Conservation (phyloP, 2,329 filamentous ascomycete species). For the Epichloe sibirici region DNA sequence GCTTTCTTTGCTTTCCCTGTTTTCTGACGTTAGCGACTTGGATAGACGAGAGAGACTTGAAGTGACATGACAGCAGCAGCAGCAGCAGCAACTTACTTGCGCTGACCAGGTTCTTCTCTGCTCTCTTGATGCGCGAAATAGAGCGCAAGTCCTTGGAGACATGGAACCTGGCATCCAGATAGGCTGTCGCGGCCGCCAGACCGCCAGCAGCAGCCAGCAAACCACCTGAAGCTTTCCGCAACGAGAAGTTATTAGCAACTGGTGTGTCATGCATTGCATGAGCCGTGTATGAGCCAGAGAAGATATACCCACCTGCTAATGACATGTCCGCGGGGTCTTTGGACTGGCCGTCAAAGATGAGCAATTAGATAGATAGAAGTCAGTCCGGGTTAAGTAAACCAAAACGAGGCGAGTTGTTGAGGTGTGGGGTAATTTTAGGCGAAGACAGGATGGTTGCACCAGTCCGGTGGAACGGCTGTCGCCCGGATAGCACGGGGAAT, state of each 20-base stretch:
- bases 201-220: conserved; percentile 1
- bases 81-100: neutral
- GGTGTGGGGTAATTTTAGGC: too few relatives aligned
- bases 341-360: too few relatives aligned
- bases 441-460: too few relatives aligned
- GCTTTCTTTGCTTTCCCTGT: conserved; percentile 4
- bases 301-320: too few relatives aligned
- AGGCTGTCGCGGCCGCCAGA: conserved; percentile 3
- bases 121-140: neutral
- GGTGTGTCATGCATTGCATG: too few relatives aligned
- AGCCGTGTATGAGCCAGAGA: too few relatives aligned
- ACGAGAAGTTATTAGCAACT: neutral
- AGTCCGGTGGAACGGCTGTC: too few relatives aligned
- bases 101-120: neutral
- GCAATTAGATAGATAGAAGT: too few relatives aligned
- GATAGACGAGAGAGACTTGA: neutral
- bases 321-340: too few relatives aligned
- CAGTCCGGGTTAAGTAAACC: too few relatives aligned
- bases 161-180: conserved; percentile 6
- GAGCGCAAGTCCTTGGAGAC: conserved; percentile 1
- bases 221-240: neutral
- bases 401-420: too few relatives aligned
- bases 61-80: neutral
- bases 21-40: neutral
- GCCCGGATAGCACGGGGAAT: too few relatives aligned